Evolutionary conservation across 2,329 filamentous ascomycete genomes (phyloP).

Genomic region (Berkeleyomyces rouxiae): DNA sequence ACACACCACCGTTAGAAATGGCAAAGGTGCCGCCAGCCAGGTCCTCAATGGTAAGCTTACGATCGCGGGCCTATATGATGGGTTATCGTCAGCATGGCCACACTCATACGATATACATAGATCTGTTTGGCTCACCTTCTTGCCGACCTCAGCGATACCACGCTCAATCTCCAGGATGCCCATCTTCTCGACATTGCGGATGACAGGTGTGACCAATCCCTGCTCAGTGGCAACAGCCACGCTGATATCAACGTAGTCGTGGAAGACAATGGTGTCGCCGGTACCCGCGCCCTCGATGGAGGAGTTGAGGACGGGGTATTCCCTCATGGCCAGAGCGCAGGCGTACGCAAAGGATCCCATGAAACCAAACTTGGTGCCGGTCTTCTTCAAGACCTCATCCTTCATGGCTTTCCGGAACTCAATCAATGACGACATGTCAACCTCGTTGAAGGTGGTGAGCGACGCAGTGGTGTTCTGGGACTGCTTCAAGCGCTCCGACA

Average conservation of each 20-base stretch:
- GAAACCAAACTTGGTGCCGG: constrained; percentile 95
- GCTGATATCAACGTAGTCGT: constrained; percentile 94
- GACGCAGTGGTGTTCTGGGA: constrained; percentile 97
- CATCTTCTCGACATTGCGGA: constrained; percentile 79
- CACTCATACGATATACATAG: neutral
- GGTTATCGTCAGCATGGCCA: constrained; percentile 8
- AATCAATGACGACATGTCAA: constrained; percentile 97
- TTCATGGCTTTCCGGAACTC: constrained; percentile 96
- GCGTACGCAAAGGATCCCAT: constrained; percentile 96
- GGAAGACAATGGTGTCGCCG: constrained; percentile 94
- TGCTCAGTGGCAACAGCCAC: constrained; percentile 96
- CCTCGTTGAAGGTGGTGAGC: constrained; percentile 96
- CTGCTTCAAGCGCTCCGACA: constrained; percentile 95
- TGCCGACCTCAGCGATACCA: constrained; percentile 81
- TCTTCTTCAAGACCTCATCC: constrained; percentile 89
- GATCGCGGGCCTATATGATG: constrained; percentile 58
- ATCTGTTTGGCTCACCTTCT: constrained; percentile 50
- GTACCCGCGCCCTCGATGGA: constrained; percentile 92
- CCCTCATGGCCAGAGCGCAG: constrained; percentile 78
- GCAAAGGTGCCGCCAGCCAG: constrained; percentile 98
- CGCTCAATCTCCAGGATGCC: constrained; percentile 82
- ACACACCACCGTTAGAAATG: constrained; percentile 93
- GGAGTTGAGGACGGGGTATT: constrained; percentile 87
- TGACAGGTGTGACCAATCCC: constrained; percentile 88
- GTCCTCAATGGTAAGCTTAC: constrained; percentile 95